Base-by-base conservation (phyloP, 2,329 filamentous ascomycete species). In the Plectosphaerella sp. region DNA sequence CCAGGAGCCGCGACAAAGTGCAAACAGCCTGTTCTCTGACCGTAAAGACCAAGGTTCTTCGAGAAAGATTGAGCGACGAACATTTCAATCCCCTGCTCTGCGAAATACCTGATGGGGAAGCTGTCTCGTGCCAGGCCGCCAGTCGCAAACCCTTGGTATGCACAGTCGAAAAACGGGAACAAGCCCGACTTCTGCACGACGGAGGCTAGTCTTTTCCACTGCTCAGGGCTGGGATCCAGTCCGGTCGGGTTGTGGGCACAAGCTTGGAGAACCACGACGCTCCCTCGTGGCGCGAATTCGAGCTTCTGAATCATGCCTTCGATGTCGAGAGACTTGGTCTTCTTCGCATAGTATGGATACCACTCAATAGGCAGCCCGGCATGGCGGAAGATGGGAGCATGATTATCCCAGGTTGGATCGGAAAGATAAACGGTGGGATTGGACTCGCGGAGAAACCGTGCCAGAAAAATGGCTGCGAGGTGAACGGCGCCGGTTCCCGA, bases 361-460 rank as follows among this genome's bases (percentile, higher is more conserved):
- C 51, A 50, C 35, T 56, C 48, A 12, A 65, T 55, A 11, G 28
- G 46, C 2, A 58, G 48, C 6, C 51, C 58, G 2, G 55, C 57
- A 16, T 56, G 55, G 22, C 57, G 57, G 57, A 61, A 68, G 43
- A 67, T 62, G 36, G 58, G 52, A 8, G 54, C 45, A 49, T 68
- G 66, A 52, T 67, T 67, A 33, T 57, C 58, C 64, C 65, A 68
- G n/a, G 58, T 63, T 3, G 65, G 66, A 25, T 64, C 58, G 2
- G 62, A 60, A 22, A 67, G 59, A 57, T 61, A 67, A 36, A 65
- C 59, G 7, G 50, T 57, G 0, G 62, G 61, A 7, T 49, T 58
- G 24, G 63, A 49, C 47, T 62, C 59, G 16, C 16, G 41, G n/a
- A 90, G 96, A 83, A 97, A 99, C 70, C 87, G 15, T n/a, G 22